A percentile compares a stretch with the other conserved stretches of the same genome.
Conservation (phyloP, 768 basidiomycete species). For the Lyophyllum atratum region DNA sequence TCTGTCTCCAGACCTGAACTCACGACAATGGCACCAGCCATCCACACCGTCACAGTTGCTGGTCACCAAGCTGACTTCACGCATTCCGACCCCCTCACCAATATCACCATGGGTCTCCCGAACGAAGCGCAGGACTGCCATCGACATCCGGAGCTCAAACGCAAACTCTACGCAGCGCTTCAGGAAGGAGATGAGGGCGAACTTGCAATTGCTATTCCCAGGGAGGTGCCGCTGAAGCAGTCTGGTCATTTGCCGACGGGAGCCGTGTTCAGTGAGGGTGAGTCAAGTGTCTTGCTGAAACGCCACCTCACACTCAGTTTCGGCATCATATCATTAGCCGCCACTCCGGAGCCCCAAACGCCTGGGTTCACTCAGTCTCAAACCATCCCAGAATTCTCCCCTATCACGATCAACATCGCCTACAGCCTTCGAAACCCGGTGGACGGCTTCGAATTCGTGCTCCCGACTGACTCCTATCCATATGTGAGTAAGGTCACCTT, state of each 20-base stretch:
- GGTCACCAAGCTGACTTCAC: slow-evolving; percentile 76
- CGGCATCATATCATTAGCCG: slow-evolving; percentile 39
- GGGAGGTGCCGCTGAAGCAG: slow-evolving; percentile 66
- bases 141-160: slow-evolving; percentile 89
- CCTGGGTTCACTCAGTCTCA: slow-evolving; percentile 42
- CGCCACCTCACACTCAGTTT: background rate
- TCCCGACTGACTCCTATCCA: slow-evolving; percentile 81
- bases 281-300: slow-evolving; percentile 14
- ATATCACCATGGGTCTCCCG: slow-evolving; percentile 54
- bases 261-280: slow-evolving; percentile 59
- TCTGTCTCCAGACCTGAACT: slow-evolving; percentile 9
- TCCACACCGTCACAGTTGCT: slow-evolving; percentile 73
- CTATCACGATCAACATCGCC: slow-evolving; percentile 73
- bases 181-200: slow-evolving; percentile 95
- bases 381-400: slow-evolving; percentile 64
- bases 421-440: slow-evolving; percentile 83
- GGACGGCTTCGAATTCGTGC: slow-evolving; percentile 83
- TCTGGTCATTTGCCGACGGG: slow-evolving; percentile 49
- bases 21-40: slow-evolving; percentile 43
- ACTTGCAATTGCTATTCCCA: slow-evolving; percentile 84
- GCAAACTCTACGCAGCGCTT: slow-evolving; percentile 87
- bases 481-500: slow-evolving; percentile 56
- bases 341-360: slow-evolving; percentile 84
- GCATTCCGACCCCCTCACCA: slow-evolving; percentile 74
- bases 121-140: slow-evolving; percentile 76